phyloP scores from a whole-genome alignment of 2,329 filamentous ascomycete species.

The Neonectria coccinea region DNA sequence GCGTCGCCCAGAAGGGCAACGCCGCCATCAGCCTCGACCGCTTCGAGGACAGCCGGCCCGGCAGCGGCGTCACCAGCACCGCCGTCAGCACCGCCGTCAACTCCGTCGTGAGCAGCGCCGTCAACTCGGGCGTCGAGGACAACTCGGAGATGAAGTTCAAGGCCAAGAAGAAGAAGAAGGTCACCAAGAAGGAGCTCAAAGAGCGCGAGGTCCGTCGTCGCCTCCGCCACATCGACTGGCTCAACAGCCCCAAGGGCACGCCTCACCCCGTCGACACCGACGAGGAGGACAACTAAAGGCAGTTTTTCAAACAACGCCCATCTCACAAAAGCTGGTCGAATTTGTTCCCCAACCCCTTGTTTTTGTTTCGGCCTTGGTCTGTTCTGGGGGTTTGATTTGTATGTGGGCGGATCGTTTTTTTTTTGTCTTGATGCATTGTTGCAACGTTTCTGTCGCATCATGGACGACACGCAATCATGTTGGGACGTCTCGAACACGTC shows the following conservation, averaged over 20 bases:
- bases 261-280: conserved; percentile 82
- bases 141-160: conserved; percentile 86
- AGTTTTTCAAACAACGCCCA: background rate
- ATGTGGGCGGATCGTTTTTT: conserved; percentile 1
- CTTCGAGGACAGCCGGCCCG: conserved; percentile 85
- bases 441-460: conserved; percentile 7
- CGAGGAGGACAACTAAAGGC: conserved; percentile 69
- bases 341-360: conserved; percentile 9
- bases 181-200: conserved; percentile 96
- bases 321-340: conserved; percentile 7
- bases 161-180: conserved; percentile 96
- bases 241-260: conserved; percentile 88
- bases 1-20: conserved; percentile 85
- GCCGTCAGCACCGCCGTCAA: conserved; percentile 68
- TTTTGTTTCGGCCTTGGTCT: conserved; percentile 12
- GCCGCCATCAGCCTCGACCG: conserved; percentile 80
- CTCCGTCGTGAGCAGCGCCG: conserved; percentile 67
- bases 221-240: conserved; percentile 86
- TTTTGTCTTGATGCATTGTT: conserved; percentile 10
- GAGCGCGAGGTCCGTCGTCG: conserved; percentile 89
- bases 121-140: conserved; percentile 88
- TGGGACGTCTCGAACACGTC: background rate
- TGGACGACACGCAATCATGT: conserved; percentile 9
- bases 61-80: conserved; percentile 65
- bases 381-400: conserved; percentile 14